Evolutionary conservation across 352 stramenopile species (phyloP), one percentile per base, ranked within the genome.

Genomic region (Pythium scleroteichum): DNA sequence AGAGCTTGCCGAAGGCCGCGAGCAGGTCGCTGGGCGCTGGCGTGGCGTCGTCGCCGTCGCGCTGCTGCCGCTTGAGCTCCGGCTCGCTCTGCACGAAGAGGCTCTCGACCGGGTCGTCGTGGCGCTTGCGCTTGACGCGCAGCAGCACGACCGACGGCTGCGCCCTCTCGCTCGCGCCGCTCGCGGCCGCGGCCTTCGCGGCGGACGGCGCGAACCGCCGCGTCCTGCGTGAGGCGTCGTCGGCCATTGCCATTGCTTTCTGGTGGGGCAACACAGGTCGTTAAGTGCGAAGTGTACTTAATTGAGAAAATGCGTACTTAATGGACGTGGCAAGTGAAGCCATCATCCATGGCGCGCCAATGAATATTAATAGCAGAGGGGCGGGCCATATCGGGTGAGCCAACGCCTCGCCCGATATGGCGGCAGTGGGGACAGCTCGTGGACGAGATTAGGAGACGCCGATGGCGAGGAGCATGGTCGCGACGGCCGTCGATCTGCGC

Each of bases 61-160:
- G 41, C 9, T 54, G 57, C 39, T 59, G 64, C 13, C 38, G 46
- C 44, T 72, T 71, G 24, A 52, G 35, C 40, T 75, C 57, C 3
- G 50, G 61, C 40, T 89, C 71, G 24, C 75, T 75, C 44, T 87
- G 79, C 23, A 94, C 78, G 48, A 92, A 67, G 4, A 94, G 62
- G 48, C 63, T 64, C 55, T 89, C 82, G 52, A 93, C 68, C 2
- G 81, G 82, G n/a, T 88, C 73, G 39, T 92, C 85, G n/a, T 80
- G 88, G 47, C 85, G 82, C 65, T 90, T 90, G 58, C 85, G 85
- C 65, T 94, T 94, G 26, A 94, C 71, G 17, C 85, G 83, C 52
- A 94, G 51, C 33, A 94, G 87, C 24, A 94, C 85, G 24, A 75
- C 71, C 49, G 77, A 78, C 23, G 73, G 71, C 48, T 16, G 14